These are phyloP conservation scores for Bathelium albidoporum DNA, from an alignment of 495 filamentous ascomycete species.

Conservation along the genomic window DNA sequence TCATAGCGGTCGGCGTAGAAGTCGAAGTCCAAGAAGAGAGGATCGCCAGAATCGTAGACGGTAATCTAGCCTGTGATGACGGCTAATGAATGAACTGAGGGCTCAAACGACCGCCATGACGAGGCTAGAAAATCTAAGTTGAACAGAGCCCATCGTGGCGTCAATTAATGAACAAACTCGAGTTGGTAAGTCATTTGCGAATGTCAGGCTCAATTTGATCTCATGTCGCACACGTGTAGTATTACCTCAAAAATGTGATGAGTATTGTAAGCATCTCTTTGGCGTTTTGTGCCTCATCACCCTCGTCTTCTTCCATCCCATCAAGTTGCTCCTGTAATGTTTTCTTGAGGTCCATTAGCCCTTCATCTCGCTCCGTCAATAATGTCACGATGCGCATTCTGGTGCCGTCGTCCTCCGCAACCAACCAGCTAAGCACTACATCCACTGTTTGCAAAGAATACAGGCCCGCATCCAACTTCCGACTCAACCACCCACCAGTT, in stretches of 20 bases:
- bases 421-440: slow-evolving; percentile 80
- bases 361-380: slow-evolving; percentile 59
- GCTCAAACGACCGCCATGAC: no score
- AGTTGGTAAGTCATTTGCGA: no score
- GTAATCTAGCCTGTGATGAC: neutral
- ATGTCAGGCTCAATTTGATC: no score
- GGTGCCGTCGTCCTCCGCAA: slow-evolving; percentile 81
- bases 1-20: slow-evolving; percentile 12
- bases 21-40: slow-evolving; percentile 15
- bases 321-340: slow-evolving; percentile 66
- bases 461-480: slow-evolving; percentile 75
- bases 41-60: neutral
- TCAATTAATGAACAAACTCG: no score
- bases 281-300: slow-evolving; percentile 40
- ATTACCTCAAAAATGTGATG: slow-evolving; percentile 28
- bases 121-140: no score
- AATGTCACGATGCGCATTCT: slow-evolving; percentile 51
- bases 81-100: neutral
- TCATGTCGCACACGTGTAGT: no score
- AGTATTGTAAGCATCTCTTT: slow-evolving; percentile 64
- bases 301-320: slow-evolving; percentile 50
- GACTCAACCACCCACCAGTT: slow-evolving; percentile 72
- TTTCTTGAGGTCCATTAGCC: slow-evolving; percentile 45
- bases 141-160: no score
- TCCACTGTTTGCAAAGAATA: slow-evolving; percentile 83